Percentiles rank a stretch among this genome's conserved stretches.
These are phyloP conservation scores for Annulohypoxylon maeteangense DNA, from an alignment of 495 filamentous ascomycete genomes.

Conservation along the genomic window DNA sequence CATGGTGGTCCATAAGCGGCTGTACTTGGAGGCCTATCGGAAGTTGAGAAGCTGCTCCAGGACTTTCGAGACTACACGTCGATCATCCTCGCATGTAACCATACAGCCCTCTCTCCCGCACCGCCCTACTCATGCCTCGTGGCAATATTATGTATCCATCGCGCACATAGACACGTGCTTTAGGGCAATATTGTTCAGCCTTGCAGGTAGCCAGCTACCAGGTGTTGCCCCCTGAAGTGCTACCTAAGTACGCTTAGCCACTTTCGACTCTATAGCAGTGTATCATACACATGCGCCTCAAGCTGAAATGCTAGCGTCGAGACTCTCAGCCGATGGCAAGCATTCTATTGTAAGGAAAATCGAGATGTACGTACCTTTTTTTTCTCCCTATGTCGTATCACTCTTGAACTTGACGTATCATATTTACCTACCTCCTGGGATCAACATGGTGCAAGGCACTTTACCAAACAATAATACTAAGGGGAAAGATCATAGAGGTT, in stretches of 20 bases:
- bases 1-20: constrained; percentile 26
- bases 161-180: constrained; percentile 1
- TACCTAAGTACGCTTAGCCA: constrained; percentile 29
- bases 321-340: constrained; percentile 15
- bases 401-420: neutral
- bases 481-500: constrained; percentile 10
- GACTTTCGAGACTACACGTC: constrained; percentile 1
- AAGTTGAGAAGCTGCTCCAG: constrained; percentile 13
- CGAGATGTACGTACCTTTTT: constrained; percentile 1
- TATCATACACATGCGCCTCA: constrained; percentile 5
- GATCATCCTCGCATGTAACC: constrained; percentile 15
- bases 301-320: constrained; percentile 16
- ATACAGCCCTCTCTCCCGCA: constrained; percentile 24
- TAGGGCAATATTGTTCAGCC: constrained; percentile 31
- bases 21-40: constrained; percentile 31
- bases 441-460: neutral
- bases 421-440: neutral
- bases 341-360: neutral
- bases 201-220: constrained; percentile 27
- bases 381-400: neutral
- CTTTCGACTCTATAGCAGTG: neutral
- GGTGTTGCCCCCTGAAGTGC: constrained; percentile 12
- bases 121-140: constrained; percentile 24
- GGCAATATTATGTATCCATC: constrained; percentile 24
- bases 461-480: constrained; percentile 1